phyloP scores from a whole-genome alignment of 495 filamentous ascomycete species.

The Penicillium argentinense region DNA sequence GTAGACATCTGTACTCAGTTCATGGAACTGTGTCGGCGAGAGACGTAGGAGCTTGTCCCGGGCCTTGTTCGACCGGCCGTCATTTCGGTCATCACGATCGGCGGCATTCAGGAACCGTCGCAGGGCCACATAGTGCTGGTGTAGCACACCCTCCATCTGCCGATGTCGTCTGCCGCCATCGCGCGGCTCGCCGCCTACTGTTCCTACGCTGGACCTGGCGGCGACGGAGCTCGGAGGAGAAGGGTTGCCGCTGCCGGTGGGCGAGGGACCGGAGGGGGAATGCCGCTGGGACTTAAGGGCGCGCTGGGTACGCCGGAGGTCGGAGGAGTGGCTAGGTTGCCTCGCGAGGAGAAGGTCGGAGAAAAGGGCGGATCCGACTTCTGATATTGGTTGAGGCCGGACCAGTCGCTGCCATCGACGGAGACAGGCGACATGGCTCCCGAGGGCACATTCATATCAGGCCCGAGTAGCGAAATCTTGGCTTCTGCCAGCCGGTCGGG shows the following conservation, averaged over 20 bases:
- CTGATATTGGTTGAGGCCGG: constrained; percentile 72
- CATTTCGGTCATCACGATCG: constrained; percentile 70
- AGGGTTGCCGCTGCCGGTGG: constrained; percentile 58
- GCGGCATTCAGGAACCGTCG: constrained; percentile 70
- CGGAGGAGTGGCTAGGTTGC: constrained; percentile 68
- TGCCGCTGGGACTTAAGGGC: constrained; percentile 54
- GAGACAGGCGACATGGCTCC: constrained; percentile 83
- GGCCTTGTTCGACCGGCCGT: constrained; percentile 77
- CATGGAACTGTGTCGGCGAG: constrained; percentile 89
- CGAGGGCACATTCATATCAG: constrained; percentile 59
- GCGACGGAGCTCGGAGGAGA: constrained; percentile 87
- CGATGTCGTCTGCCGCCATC: constrained; percentile 46
- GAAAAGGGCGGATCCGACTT: constrained; percentile 56
- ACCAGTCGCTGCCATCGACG: constrained; percentile 85
- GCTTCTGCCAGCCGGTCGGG: constrained; percentile 1
- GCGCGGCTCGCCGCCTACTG: constrained; percentile 61
- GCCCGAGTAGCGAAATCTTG: constrained; percentile 6
- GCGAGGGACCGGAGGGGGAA: constrained; percentile 23
- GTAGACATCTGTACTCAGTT: constrained; percentile 95
- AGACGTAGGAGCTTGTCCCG: constrained; percentile 89
- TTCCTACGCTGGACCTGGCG: constrained; percentile 70
- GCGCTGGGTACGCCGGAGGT: constrained; percentile 63
- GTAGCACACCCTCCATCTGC: constrained; percentile 65
- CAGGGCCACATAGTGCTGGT: constrained; percentile 79
- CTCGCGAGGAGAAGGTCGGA: constrained; percentile 53